Evolutionary conservation across 2,329 filamentous ascomycete species (phyloP).

Genomic region (Metarhizium rileyi): DNA sequence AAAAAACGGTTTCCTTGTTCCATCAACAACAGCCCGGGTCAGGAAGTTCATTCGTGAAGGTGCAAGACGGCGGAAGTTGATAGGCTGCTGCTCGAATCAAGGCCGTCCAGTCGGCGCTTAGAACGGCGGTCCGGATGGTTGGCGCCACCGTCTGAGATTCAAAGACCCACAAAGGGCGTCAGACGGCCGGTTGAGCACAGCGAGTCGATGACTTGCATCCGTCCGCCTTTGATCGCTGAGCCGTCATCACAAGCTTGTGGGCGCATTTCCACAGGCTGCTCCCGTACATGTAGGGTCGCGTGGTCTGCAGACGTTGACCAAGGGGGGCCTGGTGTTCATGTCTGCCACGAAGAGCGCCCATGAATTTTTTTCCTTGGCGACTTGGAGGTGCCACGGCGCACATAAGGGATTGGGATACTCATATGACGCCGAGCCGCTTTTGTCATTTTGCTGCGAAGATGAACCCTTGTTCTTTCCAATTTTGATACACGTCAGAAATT

Average conservation of each 20-base stretch:
- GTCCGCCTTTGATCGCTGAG: slow-evolving; percentile 9
- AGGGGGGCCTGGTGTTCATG: slow-evolving; percentile 1
- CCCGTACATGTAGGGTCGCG: slow-evolving; percentile 17
- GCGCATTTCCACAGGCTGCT: slow-evolving; percentile 17
- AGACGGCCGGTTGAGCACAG: slow-evolving; percentile 24
- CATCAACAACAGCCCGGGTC: slow-evolving; percentile 12
- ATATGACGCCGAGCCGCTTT: neutral
- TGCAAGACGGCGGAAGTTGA: slow-evolving; percentile 19
- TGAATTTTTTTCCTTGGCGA: slow-evolving; percentile 1
- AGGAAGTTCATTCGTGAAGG: slow-evolving; percentile 15
- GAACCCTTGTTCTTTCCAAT: neutral
- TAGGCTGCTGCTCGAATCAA: slow-evolving; percentile 20
- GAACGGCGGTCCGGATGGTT: slow-evolving; percentile 22
- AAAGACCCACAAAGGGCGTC: slow-evolving; percentile 26
- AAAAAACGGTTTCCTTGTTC: slow-evolving; percentile 6
- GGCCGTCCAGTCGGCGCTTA: slow-evolving; percentile 27
- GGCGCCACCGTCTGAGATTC: slow-evolving; percentile 27
- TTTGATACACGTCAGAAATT: neutral
- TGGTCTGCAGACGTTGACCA: slow-evolving; percentile 24
- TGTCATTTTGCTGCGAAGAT: neutral
- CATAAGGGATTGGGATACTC: neutral
- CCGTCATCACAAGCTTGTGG: slow-evolving; percentile 1
- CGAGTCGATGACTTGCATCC: slow-evolving; percentile 34
- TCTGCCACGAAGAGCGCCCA: neutral
- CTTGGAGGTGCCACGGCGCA: neutral